Percentiles rank a stretch among this genome's conserved stretches.
These are phyloP conservation scores for Pisolithus microcarpus DNA, from an alignment of 768 basidiomycete genomes.

Conservation along the genomic window DNA sequence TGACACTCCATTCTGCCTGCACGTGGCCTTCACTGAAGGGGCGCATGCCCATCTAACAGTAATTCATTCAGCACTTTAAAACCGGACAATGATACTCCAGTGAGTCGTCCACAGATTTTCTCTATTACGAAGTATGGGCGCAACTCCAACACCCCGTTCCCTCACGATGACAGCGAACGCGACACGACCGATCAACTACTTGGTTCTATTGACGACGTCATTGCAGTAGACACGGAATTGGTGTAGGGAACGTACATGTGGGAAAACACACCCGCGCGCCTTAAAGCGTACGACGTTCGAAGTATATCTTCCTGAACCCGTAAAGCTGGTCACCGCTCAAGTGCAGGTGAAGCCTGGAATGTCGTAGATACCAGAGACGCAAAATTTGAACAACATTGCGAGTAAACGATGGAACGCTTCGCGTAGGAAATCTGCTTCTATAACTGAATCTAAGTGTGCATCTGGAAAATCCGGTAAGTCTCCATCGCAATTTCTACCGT, in stretches of 20 bases:
- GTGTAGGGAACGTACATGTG: slow-evolving; percentile 71
- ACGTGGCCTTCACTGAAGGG: slow-evolving; percentile 18
- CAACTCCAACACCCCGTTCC: not conserved
- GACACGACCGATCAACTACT: no score
- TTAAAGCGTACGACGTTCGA: slow-evolving; percentile 28
- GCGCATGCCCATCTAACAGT: not conserved
- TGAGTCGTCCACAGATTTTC: slow-evolving; percentile 32
- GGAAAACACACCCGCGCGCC: slow-evolving; percentile 62
- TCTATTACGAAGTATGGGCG: not conserved
- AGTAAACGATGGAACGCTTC: no score
- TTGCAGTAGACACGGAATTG: slow-evolving; percentile 57
- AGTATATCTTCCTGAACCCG: no score
- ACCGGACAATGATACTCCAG: slow-evolving; percentile 91
- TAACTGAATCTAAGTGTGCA: no score
- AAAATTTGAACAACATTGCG: no score
- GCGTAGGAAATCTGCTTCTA: no score
- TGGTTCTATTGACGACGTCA: no score
- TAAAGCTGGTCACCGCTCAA: slow-evolving; percentile 33
- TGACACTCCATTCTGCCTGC: slow-evolving; percentile 51
- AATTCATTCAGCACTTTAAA: slow-evolving; percentile 63
- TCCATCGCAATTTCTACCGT: no score
- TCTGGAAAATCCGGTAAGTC: no score
- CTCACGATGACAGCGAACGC: slow-evolving; percentile 51
- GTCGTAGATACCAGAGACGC: no score
- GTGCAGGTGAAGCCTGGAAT: no score